A percentile compares a stretch with the other conserved stretches of the same genome.
Conservation (phyloP, 495 filamentous ascomycete species). For the Parmelia sp. region DNA sequence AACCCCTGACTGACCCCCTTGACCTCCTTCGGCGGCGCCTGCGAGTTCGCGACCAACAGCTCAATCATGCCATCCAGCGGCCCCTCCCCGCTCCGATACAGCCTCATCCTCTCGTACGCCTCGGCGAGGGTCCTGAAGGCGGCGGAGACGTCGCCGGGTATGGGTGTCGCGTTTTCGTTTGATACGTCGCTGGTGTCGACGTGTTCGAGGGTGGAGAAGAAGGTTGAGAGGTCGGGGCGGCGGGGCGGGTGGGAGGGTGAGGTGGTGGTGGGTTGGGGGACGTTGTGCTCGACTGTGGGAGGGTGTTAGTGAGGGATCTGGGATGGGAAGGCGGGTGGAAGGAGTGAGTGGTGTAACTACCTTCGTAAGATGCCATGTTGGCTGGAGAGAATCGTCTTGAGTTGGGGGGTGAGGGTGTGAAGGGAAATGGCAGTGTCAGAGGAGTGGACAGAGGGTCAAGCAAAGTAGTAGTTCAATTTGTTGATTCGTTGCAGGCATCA, state of each 20-base stretch:
- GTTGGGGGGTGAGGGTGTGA: not conserved
- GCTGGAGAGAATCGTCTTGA: constrained; percentile 11
- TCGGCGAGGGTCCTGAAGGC: constrained; percentile 56
- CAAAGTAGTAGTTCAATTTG: too few species aligned
- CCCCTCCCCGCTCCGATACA: constrained; percentile 36
- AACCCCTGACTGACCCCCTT: constrained; percentile 74
- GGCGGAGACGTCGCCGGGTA: constrained; percentile 65
- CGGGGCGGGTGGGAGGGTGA: constrained; percentile 45
- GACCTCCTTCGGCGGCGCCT: constrained; percentile 59
- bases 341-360: constrained; percentile 37
- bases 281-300: constrained; percentile 75
- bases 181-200: constrained; percentile 46
- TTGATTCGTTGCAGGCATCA: constrained; percentile 1
- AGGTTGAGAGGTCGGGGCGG: constrained; percentile 80
- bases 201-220: constrained; percentile 70
- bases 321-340: constrained; percentile 1
- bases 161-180: constrained; percentile 61
- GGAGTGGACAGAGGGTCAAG: not conserved
- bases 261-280: constrained; percentile 31
- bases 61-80: constrained; percentile 57
- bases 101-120: constrained; percentile 46
- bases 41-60: constrained; percentile 54
- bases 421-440: not conserved
- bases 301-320: constrained; percentile 8
- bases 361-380: constrained; percentile 54